Conservation (phyloP, 768 basidiomycete species). For the Udeniomyces megalosporus region DNA sequence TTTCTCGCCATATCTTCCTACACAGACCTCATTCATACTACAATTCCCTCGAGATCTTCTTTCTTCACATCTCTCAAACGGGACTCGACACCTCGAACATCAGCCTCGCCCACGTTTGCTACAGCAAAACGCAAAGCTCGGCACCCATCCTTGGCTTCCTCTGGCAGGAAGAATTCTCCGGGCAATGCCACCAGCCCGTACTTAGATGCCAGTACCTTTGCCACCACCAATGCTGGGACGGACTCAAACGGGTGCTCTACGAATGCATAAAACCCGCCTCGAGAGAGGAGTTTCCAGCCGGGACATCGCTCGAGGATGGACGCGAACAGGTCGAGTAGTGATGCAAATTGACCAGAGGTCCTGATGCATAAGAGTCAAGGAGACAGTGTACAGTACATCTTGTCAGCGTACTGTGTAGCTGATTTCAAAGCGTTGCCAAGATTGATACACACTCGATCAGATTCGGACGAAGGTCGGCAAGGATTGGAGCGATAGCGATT, state of each 20-base stretch:
- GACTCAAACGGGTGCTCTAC: slow-evolving; percentile 43
- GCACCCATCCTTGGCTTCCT: slow-evolving; percentile 33
- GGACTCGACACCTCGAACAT: slow-evolving; percentile 22
- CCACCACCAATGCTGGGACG: slow-evolving; percentile 38
- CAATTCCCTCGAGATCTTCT: background rate
- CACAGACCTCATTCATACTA: background rate
- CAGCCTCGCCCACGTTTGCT: slow-evolving; percentile 56
- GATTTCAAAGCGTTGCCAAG: too few relatives aligned
- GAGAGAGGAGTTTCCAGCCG: slow-evolving; percentile 47
- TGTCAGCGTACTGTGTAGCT: background rate
- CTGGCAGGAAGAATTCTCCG: slow-evolving; percentile 43
- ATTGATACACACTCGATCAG: slow-evolving; percentile 28
- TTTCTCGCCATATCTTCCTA: background rate
- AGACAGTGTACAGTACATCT: background rate
- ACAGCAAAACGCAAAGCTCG: slow-evolving; percentile 65
- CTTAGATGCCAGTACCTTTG: slow-evolving; percentile 42
- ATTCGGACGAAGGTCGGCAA: slow-evolving; percentile 40
- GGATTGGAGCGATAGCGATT: slow-evolving; percentile 42
- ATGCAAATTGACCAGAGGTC: slow-evolving; percentile 37
- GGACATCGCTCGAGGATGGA: slow-evolving; percentile 32
- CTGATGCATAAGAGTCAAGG: background rate
- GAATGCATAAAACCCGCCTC: slow-evolving; percentile 65
- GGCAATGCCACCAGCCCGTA: slow-evolving; percentile 54
- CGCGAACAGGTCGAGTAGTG: slow-evolving; percentile 45
- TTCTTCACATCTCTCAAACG: slow-evolving; percentile 21